A percentile compares a stretch with the other conserved stretches of the same genome.
These are phyloP conservation scores for Sphaerulina musiva DNA, from an alignment of 2,329 filamentous ascomycete genomes.

Conservation along the genomic window DNA sequence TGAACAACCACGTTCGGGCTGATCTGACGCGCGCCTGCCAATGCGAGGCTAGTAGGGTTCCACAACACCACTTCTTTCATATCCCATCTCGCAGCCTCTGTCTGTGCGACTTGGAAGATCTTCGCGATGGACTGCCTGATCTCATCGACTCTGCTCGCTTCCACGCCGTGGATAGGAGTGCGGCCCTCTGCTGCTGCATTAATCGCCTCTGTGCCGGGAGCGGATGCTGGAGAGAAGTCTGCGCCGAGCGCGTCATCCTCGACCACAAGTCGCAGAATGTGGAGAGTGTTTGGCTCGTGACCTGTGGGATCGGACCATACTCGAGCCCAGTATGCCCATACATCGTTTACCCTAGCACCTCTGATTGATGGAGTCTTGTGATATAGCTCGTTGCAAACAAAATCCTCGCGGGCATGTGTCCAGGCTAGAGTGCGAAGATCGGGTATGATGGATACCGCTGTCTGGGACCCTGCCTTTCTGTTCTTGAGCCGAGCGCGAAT, in stretches of 20 bases:
- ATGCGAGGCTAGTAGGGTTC: conserved; percentile 60
- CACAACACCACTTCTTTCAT: conserved; percentile 69
- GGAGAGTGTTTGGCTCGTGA: conserved; percentile 57
- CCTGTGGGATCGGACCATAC: conserved; percentile 55
- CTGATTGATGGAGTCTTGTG: conserved; percentile 54
- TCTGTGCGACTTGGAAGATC: conserved; percentile 60
- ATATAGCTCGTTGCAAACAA: conserved; percentile 61
- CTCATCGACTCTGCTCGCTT: conserved; percentile 14
- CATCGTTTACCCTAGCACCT: conserved; percentile 59
- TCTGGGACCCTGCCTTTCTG: conserved; percentile 22
- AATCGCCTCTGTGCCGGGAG: conserved; percentile 23
- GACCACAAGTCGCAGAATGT: conserved; percentile 62
- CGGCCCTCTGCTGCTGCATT: conserved; percentile 3
- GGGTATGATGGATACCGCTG: conserved; percentile 58
- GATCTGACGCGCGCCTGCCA: conserved; percentile 41
- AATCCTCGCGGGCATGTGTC: conserved; percentile 77
- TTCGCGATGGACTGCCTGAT: conserved; percentile 51
- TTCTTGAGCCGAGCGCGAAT: conserved; percentile 50
- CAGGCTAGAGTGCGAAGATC: conserved; percentile 63
- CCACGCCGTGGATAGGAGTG: conserved; percentile 16
- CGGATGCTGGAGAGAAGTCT: conserved; percentile 3
- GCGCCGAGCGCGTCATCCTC: conserved; percentile 45
- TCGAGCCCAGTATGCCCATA: conserved; percentile 69
- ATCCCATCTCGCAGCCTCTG: conserved; percentile 64
- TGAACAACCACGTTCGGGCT: conserved; percentile 46